Conservation (phyloP, 163 green algal species). For the Prototheca cutis region DNA sequence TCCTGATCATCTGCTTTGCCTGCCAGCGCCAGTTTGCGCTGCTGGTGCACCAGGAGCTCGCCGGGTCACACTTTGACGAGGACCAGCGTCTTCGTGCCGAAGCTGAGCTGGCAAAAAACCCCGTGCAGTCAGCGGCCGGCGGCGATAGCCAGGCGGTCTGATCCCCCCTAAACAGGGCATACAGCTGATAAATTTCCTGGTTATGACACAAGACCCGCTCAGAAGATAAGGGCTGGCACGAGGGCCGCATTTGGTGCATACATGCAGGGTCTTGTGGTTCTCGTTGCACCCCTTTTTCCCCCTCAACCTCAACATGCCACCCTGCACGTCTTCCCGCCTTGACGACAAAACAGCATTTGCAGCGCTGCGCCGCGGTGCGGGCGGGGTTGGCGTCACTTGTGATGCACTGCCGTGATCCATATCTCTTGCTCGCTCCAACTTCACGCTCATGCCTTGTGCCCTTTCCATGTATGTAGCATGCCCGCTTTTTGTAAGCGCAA, state of each 20-base stretch:
- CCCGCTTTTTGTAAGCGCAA: too few relatives aligned
- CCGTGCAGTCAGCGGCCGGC: not conserved
- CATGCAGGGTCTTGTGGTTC: not conserved
- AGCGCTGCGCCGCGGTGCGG: too few relatives aligned
- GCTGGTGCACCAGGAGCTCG: slow-evolving; percentile 11
- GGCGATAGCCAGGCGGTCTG: not conserved
- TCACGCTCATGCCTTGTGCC: too few relatives aligned
- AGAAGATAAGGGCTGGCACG: not conserved
- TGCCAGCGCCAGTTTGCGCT: slow-evolving; percentile 30
- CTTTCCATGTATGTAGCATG: too few relatives aligned
- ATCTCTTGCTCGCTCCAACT: too few relatives aligned
- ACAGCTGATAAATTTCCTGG: too few relatives aligned
- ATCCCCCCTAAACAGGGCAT: not conserved
- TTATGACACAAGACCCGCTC: not conserved
- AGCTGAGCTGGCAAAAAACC: not conserved
- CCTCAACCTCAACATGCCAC: too few relatives aligned
- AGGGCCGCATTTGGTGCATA: not conserved
- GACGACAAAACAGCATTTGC: too few relatives aligned
- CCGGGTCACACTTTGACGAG: slow-evolving; percentile 11
- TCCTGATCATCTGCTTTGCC: slow-evolving; percentile 26
- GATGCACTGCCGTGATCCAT: too few relatives aligned
- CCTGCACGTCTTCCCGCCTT: too few relatives aligned
- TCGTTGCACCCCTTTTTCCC: not conserved
- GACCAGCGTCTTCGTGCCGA: not conserved
- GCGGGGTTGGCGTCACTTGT: too few relatives aligned